phyloP scores from a whole-genome alignment of 1,284 basidiomycete genomes.

The Apiotrichum domesticum region DNA sequence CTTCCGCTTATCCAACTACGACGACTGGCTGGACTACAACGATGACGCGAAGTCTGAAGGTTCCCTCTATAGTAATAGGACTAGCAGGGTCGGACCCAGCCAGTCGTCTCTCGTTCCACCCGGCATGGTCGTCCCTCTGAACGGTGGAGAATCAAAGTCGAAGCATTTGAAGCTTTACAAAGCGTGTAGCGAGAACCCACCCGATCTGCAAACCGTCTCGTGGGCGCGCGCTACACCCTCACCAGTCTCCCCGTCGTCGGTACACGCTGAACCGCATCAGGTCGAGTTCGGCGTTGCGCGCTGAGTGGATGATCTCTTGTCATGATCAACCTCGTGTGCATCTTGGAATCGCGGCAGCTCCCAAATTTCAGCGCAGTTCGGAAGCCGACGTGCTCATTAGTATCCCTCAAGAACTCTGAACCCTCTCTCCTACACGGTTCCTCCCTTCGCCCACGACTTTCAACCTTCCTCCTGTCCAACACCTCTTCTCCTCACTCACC shows the following conservation, averaged over 20 bases:
- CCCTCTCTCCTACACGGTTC: no score
- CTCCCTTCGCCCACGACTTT: no score
- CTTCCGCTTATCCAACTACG: constrained; percentile 6
- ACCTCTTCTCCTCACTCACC: no score
- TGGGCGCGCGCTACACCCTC: constrained; percentile 4
- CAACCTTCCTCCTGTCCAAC: no score
- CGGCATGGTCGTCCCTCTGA: neutral
- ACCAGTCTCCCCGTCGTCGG: neutral
- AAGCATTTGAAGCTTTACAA: neutral
- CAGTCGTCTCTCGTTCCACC: neutral
- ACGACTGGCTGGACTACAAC: constrained; percentile 12
- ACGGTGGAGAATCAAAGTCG: neutral
- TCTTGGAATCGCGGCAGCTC: no score
- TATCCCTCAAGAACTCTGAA: no score
- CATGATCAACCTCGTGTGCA: no score
- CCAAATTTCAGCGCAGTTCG: no score
- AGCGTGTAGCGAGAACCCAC: neutral
- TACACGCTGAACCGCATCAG: neutral
- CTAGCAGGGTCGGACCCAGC: neutral
- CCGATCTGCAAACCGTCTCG: constrained; percentile 4
- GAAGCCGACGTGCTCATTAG: no score
- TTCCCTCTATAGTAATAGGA: no score
- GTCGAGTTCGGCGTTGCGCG: neutral
- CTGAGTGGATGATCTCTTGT: neutral
- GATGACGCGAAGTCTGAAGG: no score